Percentiles rank a stretch among this genome's conserved stretches.
Evolutionary conservation across 2,329 filamentous ascomycete species (phyloP).

Genomic region (Ophidiomyces ophidiicola): DNA sequence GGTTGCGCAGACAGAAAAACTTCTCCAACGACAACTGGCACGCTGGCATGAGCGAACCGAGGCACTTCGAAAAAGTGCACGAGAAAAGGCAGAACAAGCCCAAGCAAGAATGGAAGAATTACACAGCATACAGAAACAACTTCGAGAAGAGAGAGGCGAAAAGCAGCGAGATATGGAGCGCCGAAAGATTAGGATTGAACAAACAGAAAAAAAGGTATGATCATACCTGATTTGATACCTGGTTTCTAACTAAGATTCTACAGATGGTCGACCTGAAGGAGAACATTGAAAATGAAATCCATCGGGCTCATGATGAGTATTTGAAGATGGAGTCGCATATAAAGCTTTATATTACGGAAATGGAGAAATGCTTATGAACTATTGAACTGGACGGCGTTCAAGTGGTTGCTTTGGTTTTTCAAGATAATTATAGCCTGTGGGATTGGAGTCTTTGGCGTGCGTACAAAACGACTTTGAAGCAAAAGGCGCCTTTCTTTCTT

Average conservation of each 20-base stretch:
- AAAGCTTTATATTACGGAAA: slow-evolving; percentile 94
- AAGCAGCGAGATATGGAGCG: slow-evolving; percentile 89
- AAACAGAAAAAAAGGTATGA: slow-evolving; percentile 92
- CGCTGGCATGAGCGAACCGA: slow-evolving; percentile 83
- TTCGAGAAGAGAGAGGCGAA: slow-evolving; percentile 73
- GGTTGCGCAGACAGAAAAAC: slow-evolving; percentile 73
- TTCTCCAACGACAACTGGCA: slow-evolving; percentile 69
- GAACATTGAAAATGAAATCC: slow-evolving; percentile 89
- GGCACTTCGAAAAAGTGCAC: slow-evolving; percentile 65
- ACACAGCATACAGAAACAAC: slow-evolving; percentile 60
- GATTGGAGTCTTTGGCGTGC: slow-evolving; percentile 13
- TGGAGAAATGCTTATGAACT: slow-evolving; percentile 68
- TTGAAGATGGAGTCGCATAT: slow-evolving; percentile 96
- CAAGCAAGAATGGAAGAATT: slow-evolving; percentile 86
- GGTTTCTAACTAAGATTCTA: slow-evolving; percentile 16
- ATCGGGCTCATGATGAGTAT: slow-evolving; percentile 83
- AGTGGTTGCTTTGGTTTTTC: slow-evolving; percentile 30
- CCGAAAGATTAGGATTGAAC: slow-evolving; percentile 83
- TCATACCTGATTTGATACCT: slow-evolving; percentile 1
- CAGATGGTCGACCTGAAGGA: slow-evolving; percentile 97
- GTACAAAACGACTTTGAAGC: background rate
- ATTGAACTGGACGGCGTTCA: slow-evolving; percentile 21
- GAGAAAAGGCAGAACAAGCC: slow-evolving; percentile 67
- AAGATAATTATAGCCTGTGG: slow-evolving; percentile 14
- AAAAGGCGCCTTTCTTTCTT: background rate